Percentiles rank a stretch among this genome's conserved stretches.
These are phyloP conservation scores for Cyclostephanos tholiformis DNA, from an alignment of 108 stramenopile genomes.

Conservation along the genomic window DNA sequence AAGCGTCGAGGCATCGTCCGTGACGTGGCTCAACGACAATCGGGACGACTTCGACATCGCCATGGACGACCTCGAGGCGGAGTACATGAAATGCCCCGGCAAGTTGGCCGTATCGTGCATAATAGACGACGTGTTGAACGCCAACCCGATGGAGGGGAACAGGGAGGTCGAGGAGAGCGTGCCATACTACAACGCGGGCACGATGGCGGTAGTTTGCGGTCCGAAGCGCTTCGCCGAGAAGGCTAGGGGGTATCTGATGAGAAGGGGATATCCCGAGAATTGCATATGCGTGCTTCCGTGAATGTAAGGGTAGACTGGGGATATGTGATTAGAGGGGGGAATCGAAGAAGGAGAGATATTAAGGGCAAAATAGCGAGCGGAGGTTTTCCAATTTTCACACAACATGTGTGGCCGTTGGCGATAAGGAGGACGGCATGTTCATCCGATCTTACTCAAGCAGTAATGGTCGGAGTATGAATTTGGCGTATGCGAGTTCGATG, in stretches of 20 bases:
- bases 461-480: no score
- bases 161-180: slow-evolving; percentile 56
- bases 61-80: slow-evolving; percentile 64
- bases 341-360: background rate
- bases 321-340: background rate
- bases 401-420: no score
- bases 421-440: no score
- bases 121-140: slow-evolving; percentile 52
- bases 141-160: slow-evolving; percentile 56
- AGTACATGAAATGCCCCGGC: slow-evolving; percentile 69
- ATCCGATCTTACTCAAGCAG: no score
- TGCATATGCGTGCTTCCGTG: slow-evolving; percentile 68
- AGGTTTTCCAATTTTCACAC: no score
- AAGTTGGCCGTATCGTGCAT: slow-evolving; percentile 77
- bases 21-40: slow-evolving; percentile 68
- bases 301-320: background rate
- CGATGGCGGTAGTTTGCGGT: slow-evolving; percentile 74
- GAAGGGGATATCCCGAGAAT: slow-evolving; percentile 72
- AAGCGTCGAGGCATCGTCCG: slow-evolving; percentile 61
- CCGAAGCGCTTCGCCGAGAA: slow-evolving; percentile 61
- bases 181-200: slow-evolving; percentile 72
- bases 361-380: no score
- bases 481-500: no score
- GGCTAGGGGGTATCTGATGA: slow-evolving; percentile 57
- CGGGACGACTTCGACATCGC: slow-evolving; percentile 67